These are phyloP conservation scores for Chenopodium album DNA, from an alignment of 148 eudicot species.

Conservation along the genomic window DNA sequence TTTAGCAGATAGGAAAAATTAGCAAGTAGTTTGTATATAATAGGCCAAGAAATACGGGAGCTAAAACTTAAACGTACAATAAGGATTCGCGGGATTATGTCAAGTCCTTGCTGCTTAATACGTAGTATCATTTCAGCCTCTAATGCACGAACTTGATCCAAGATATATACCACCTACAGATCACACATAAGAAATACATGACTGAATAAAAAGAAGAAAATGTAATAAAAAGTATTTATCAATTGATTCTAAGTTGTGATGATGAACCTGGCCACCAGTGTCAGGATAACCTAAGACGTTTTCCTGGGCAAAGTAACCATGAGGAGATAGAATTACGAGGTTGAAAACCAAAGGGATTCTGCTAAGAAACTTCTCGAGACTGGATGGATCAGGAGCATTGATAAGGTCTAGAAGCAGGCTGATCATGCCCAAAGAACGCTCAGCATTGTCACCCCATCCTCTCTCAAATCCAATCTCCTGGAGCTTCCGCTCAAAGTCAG, in stretches of 20 bases:
- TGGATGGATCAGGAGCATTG: constrained; percentile 93
- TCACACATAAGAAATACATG: background rate
- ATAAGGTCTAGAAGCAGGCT: constrained; percentile 80
- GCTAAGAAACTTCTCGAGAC: constrained; percentile 84
- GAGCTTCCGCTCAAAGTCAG: constrained; percentile 74
- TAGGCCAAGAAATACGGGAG: background rate
- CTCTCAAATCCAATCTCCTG: constrained; percentile 90
- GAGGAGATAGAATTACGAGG: constrained; percentile 93
- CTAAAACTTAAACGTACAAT: constrained; percentile 38
- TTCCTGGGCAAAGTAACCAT: constrained; percentile 96
- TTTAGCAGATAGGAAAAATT: background rate
- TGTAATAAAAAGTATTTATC: background rate
- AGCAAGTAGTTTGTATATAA: background rate
- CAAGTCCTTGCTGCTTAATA: constrained; percentile 94
- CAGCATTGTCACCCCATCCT: constrained; percentile 96
- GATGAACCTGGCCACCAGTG: constrained; percentile 90
- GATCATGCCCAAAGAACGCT: constrained; percentile 70
- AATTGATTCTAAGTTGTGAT: constrained; percentile 12
- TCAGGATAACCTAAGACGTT: constrained; percentile 95
- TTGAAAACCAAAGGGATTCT: constrained; percentile 93
- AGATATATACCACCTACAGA: constrained; percentile 78
- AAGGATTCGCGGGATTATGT: constrained; percentile 84
- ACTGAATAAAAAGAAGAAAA: background rate
- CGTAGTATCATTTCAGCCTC: constrained; percentile 89
- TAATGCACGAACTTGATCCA: constrained; percentile 98